Conservation (phyloP, 148 eudicot genomes). For the Bassia scoparia region DNA sequence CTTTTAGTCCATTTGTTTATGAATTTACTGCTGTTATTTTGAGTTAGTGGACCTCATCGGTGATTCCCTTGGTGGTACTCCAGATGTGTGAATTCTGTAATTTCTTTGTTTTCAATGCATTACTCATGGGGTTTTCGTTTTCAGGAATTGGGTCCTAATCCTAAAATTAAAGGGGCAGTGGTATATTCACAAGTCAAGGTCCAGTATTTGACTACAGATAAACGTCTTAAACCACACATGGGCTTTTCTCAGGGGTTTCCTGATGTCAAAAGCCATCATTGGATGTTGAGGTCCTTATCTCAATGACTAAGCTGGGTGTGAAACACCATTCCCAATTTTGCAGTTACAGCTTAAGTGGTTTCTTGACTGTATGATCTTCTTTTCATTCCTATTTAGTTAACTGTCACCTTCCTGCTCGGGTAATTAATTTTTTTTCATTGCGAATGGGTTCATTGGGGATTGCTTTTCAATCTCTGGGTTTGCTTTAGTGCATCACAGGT, state of each 20-base stretch:
- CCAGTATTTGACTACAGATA: constrained; percentile 93
- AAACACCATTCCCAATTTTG: constrained; percentile 70
- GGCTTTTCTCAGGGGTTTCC: constrained; percentile 99
- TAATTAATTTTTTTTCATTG: neutral
- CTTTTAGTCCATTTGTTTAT: neutral
- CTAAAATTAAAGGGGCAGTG: constrained; percentile 89
- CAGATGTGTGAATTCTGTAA: neutral
- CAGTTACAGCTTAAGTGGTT: constrained; percentile 96
- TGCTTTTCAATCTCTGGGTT: neutral
- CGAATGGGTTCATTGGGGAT: neutral
- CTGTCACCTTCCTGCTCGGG: constrained; percentile 10
- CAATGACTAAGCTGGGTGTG: constrained; percentile 84
- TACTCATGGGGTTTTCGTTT: constrained; percentile 13
- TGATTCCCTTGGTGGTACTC: neutral
- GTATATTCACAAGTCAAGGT: constrained; percentile 89
- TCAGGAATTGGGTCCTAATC: constrained; percentile 76
- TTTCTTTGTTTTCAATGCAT: constrained; percentile 1
- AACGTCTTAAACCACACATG: constrained; percentile 97
- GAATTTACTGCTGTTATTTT: neutral
- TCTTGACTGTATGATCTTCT: constrained; percentile 75
- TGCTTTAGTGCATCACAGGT: too few species aligned
- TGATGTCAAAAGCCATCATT: constrained; percentile 78
- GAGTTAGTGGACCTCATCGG: neutral
- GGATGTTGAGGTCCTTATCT: constrained; percentile 96
- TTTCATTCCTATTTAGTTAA: constrained; percentile 19